Evolutionary conservation across 78 protist genomes (phyloP), one percentile per base, ranked within the genome.

Genomic region (Polysphondylium violaceum): DNA sequence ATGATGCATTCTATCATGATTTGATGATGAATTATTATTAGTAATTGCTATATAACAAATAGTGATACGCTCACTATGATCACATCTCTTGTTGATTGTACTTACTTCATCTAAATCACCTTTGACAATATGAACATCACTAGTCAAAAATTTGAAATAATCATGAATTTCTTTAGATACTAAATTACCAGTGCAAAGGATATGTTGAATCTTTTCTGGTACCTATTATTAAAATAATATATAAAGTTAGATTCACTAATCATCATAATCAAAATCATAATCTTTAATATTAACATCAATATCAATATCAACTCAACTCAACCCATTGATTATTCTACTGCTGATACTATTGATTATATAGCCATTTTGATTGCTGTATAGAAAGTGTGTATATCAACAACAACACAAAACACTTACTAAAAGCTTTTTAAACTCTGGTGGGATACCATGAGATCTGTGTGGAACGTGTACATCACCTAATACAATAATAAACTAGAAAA

Each of bases 381-480:
- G 17, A 14, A 50, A 50, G 12, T 50, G 56, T 50, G n/a, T n/a
- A n/a, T 25, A 44, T 44, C 36, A 47, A 31, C 50, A 1, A 25
- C 8, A 16, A 69, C 7, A 58, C 8, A 5, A 27, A 38, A 7
- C 17, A 64, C 97, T n/a, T 38, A 95, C 98, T 60, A 99, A 86
- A 14, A 98, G 90, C 51, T 73, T 88, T 71, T 87, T 93, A 86
- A 99, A 98, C 59, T 94, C 76, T 6, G 89, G 85, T 0, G 99
- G 99, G 14, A 99, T 74, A 31, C 93, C 94, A 27, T 69, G 50
- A 2, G 96, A 86, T 35, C 99, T 61, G 68, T 97, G 97, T n/a
- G 99, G 99, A 29, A 99, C 96, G 92, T 98, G 99, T 43, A 98
- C 12, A 47, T 99, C 99, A 23, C 99, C 99, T 21, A 98, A 19